phyloP scores from a whole-genome alignment of 768 basidiomycete species.

The Amanita muscaria region DNA sequence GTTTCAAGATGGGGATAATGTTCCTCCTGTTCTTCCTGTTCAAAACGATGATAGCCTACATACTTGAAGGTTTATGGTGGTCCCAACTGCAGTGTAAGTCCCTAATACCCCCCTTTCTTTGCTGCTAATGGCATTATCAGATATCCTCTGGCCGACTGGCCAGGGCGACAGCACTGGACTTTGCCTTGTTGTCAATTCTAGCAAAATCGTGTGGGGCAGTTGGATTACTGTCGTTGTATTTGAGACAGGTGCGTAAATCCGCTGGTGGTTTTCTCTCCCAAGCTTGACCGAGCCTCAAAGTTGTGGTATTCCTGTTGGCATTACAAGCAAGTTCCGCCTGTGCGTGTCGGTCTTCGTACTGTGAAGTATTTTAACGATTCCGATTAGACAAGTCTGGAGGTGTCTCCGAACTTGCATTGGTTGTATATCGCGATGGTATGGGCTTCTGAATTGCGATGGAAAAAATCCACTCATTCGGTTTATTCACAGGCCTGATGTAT shows the following conservation, averaged over 20 bases:
- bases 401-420: constrained; percentile 1
- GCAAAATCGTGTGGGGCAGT: not conserved
- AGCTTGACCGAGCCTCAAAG: not conserved
- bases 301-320: not conserved
- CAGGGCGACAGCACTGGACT: not conserved
- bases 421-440: constrained; percentile 6
- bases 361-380: not conserved
- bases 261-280: not conserved
- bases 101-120: not conserved
- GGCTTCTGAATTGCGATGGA: not conserved
- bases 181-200: not conserved
- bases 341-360: not conserved
- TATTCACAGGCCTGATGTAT: constrained; percentile 2
- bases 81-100: not conserved
- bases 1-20: not conserved
- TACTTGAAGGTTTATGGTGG: not conserved
- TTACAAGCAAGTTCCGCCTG: not conserved
- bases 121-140: not conserved
- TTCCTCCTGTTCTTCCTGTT: not conserved
- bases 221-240: not conserved
- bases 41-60: not conserved
- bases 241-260: not conserved
- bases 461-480: not conserved
- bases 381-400: not conserved
- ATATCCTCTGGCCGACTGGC: not conserved